Evolutionary conservation across 257 asterid species (phyloP), one percentile per base, ranked within the genome.

Genomic region (Ehretia macrophylla): DNA sequence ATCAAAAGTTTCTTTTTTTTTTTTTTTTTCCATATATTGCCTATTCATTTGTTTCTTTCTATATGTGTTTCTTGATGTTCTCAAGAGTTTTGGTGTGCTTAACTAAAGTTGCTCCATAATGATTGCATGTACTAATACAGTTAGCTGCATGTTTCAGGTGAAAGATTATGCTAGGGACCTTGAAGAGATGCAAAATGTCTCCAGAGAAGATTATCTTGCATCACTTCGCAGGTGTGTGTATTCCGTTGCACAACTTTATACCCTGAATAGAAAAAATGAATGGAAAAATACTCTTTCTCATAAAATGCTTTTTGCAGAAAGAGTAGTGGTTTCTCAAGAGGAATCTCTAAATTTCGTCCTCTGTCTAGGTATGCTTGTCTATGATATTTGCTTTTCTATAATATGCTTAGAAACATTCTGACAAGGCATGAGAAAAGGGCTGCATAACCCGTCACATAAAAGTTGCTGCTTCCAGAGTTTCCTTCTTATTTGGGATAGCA

Each of bases 281-380:
- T 45, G 20, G 40, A 54, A 53, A 35, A 51, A 20, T 68, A 47
- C 48, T 48, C 48, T 39, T 70, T 68, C 76, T 74, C 38, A 66
- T 58, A 55, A 60, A 60, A 52, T 65, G 68, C 21, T 50, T 62
- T 68, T 56, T 71, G 81, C 99, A 92, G 99, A 82, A 92, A 92
- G 79, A 92, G 99, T 65, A 90, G 99, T 73, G 99, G 99, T 55
- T 92, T 88, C 81, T 81, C 99, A 8, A 78, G 96, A 84, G 99
- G 99, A 23, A 74, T 80, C 46, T 86, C 99, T 73, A 92, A 88
- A 74, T 88, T 82, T 74, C 95, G 97, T 39, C 91, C 99, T 21
- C 93, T 86, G 50, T 86, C 99, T 74, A 86, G 99, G 99, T 92
- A 81, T 54, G 60, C 35, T 59, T 32, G 61, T 65, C 18, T 56